Base-by-base conservation (phyloP, 257 asterid species). In the Rubia yunnanensis region DNA sequence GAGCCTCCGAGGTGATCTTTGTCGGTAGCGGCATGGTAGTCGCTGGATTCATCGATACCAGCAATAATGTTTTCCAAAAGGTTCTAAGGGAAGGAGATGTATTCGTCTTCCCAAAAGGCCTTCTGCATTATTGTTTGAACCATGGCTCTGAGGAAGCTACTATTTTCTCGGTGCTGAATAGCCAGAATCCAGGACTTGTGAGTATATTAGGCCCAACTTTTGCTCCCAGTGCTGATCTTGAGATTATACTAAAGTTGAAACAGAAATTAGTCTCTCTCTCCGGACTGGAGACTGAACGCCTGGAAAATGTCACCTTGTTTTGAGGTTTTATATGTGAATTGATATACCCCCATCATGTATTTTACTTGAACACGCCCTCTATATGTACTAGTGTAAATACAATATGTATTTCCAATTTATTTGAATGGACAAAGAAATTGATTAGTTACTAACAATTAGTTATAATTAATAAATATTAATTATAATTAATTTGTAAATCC, bases 131-230 rank as follows among this genome's bases (percentile, higher is more conserved):
- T 48, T 77, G 82, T 66, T 73, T 83, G 39, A 89, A 87, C 35
- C 62, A 73, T 1, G 95, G 97, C 0, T 84, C 81, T 20, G 94
- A 82, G 73, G 54, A 28, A 0, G 96, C 91, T 0, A 78, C 81
- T 0, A 26, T 81, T 23, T 80, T 71, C 68, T 85, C 97, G 0
- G 83, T 79, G 61, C 65, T 89, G 35, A 87, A 81, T 53, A 85
- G 95, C 76, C 95, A 89, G 83, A 85, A 85, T 63, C 95, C 97
- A 0, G 97, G 97, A 36, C 3, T 82, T 17, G 80, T 73, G 32
- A 75, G 83, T 41, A 61, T 87, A 14, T 10, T 87, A 0, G 87
- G 83, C 13, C 82, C 87, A 30, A 38, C 74, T 77, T 81, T 77
- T 74, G 71, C 49, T 38, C 34, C 55, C 14, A 15, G 61, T 69